These are phyloP conservation scores for Ceratocystis albifundus DNA, from an alignment of 2,329 filamentous ascomycete genomes.

Conservation along the genomic window DNA sequence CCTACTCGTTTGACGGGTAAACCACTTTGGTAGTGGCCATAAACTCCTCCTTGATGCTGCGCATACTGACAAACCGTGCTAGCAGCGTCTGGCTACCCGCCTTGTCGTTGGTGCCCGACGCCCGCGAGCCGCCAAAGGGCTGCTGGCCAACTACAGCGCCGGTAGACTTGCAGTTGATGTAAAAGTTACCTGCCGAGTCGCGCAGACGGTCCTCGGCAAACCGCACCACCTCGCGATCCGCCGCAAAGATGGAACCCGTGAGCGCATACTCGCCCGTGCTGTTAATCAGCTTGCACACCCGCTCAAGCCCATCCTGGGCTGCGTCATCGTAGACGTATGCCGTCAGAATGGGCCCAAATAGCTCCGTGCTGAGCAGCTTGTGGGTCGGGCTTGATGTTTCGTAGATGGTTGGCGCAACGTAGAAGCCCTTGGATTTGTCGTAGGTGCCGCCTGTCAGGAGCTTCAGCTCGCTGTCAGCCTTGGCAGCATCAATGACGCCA, in stretches of 20 bases:
- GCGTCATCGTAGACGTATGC: slow-evolving; percentile 68
- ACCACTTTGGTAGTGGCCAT: slow-evolving; percentile 47
- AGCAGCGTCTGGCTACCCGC: slow-evolving; percentile 54
- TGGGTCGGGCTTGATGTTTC: slow-evolving; percentile 60
- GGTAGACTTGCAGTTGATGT: slow-evolving; percentile 74
- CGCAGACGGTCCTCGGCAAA: slow-evolving; percentile 59
- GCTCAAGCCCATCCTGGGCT: slow-evolving; percentile 44
- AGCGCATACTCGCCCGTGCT: slow-evolving; percentile 63
- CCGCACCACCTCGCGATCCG: slow-evolving; percentile 53
- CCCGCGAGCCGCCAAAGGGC: slow-evolving; percentile 57
- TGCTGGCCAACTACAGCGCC: slow-evolving; percentile 63
- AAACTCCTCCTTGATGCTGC: slow-evolving; percentile 68
- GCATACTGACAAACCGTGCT: slow-evolving; percentile 53
- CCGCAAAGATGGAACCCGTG: slow-evolving; percentile 64
- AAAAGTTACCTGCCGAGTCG: slow-evolving; percentile 71
- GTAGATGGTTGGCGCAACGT: slow-evolving; percentile 75
- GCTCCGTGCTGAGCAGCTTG: slow-evolving; percentile 61
- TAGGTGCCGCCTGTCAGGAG: slow-evolving; percentile 65
- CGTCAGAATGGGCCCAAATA: slow-evolving; percentile 69
- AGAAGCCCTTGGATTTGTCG: slow-evolving; percentile 69
- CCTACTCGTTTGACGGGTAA: slow-evolving; percentile 58
- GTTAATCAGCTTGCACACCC: slow-evolving; percentile 54
- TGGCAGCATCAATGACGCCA: slow-evolving; percentile 67
- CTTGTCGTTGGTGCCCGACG: slow-evolving; percentile 63
- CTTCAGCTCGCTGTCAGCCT: slow-evolving; percentile 59